These are phyloP conservation scores for Cucurbita pepo DNA, from an alignment of 306 rosid species.

Conservation along the genomic window DNA sequence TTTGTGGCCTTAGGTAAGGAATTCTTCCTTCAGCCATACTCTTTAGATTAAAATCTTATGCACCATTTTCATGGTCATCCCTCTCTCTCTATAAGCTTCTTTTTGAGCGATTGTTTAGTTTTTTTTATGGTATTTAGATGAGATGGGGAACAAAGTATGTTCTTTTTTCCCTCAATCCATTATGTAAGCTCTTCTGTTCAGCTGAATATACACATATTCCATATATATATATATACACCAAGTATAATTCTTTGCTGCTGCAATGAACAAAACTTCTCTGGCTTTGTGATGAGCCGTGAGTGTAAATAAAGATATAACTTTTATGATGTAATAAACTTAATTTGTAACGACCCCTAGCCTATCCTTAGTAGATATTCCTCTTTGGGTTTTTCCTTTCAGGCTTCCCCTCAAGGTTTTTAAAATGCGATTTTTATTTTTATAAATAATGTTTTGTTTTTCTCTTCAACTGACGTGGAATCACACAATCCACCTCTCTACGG, in stretches of 20 bases:
- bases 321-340: no score
- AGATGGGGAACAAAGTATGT: neutral
- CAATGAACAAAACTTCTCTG: neutral
- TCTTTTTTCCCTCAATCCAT: neutral
- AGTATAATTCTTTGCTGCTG: neutral
- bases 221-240: neutral
- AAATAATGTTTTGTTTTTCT: no score
- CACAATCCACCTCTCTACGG: no score
- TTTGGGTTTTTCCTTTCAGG: no score
- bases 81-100: slow-evolving; percentile 11
- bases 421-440: no score
- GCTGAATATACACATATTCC: neutral
- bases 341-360: no score
- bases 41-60: neutral
- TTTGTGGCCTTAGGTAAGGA: neutral
- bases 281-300: neutral
- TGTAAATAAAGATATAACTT: neutral
- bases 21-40: neutral
- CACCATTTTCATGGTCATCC: slow-evolving; percentile 2
- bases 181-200: neutral
- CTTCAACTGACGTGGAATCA: no score
- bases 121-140: neutral
- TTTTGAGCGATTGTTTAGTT: slow-evolving; percentile 9
- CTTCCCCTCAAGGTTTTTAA: no score
- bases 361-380: no score